Base-by-base conservation (phyloP, 2,329 filamentous ascomycete species). In the Epichloe glyceriae region DNA sequence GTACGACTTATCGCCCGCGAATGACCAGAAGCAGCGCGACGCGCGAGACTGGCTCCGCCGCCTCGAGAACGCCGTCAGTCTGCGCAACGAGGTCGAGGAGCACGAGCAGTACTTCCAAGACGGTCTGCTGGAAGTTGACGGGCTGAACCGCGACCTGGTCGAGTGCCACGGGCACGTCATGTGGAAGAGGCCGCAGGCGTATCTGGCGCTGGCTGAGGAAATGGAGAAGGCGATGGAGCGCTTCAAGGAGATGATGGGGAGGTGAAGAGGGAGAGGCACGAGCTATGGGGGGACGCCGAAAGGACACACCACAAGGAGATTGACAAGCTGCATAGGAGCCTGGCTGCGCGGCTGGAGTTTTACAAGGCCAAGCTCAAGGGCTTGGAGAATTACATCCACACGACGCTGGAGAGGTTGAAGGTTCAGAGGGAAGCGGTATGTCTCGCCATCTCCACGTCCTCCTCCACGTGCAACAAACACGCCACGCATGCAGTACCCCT, bases 111-210 rank as follows among this genome's bases (percentile, higher is more conserved):
- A 80, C 58, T 70, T 81, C 53, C 70, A 75, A 50, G 67, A 70
- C 41, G 71, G 71, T 7, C 66, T 72, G 17, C 66, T 82, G 45
- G 76, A 82, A 55, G 68, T 83, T 2, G 79, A 83, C 58, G 72
- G 73, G 50, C 70, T 83, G 61, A 82, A 78, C 60, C 70, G 76
- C 30, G 78, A 82, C 58, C 67, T 83, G 43, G 79, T 82, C 54
- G 79, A 83, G 65, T 83, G 79, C 56, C 78, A 82, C 59, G 73
- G 74, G 0, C 76, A 79, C 57, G 78, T 81, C 33, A 67, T 82
- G 55, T 82, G 78, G 78, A 80, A 81, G 63, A 69, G 79, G 35
- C 79, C 79, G 1, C 76, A 80, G 62, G 78, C 80, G 1, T 83
- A 81, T 58, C 63, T 73, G 60, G 74, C 75, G 49, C 74, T 80